These are phyloP conservation scores for Litchi chinensis DNA, from an alignment of 345 rosid species.

Conservation along the genomic window DNA sequence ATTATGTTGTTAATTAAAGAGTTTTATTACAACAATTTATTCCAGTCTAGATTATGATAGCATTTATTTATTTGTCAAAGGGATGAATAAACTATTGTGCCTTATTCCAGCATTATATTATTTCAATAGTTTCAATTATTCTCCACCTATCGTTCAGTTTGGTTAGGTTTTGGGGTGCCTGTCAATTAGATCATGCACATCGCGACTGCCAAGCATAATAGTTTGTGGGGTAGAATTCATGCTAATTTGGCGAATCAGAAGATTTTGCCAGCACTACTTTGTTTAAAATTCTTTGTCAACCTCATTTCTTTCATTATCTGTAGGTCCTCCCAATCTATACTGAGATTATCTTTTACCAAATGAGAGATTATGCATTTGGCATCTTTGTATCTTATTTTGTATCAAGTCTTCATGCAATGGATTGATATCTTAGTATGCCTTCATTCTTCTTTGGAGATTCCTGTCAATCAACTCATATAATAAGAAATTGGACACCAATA, in stretches of 20 bases:
- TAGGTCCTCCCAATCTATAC: neutral
- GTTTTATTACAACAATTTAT: neutral
- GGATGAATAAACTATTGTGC: neutral
- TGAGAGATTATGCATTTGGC: neutral
- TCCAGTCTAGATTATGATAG: neutral
- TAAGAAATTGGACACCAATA: neutral
- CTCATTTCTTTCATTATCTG: neutral
- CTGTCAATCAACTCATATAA: neutral
- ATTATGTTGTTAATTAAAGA: neutral
- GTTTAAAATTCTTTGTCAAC: neutral
- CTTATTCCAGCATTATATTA: neutral
- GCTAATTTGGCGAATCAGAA: neutral
- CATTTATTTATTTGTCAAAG: neutral
- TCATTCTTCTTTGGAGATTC: slow-evolving; percentile 3
- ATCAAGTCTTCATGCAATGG: neutral
- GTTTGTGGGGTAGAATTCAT: neutral
- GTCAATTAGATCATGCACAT: neutral
- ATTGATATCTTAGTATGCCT: neutral
- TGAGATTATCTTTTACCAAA: neutral
- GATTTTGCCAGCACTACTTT: neutral
- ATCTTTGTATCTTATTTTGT: neutral
- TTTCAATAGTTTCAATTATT: neutral
- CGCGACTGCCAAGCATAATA: neutral
- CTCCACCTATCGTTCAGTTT: neutral
- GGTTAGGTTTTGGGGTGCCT: slow-evolving; percentile 10